Evolutionary conservation across 495 filamentous ascomycete genomes (phyloP).

Genomic region (Neurospora sp.): DNA sequence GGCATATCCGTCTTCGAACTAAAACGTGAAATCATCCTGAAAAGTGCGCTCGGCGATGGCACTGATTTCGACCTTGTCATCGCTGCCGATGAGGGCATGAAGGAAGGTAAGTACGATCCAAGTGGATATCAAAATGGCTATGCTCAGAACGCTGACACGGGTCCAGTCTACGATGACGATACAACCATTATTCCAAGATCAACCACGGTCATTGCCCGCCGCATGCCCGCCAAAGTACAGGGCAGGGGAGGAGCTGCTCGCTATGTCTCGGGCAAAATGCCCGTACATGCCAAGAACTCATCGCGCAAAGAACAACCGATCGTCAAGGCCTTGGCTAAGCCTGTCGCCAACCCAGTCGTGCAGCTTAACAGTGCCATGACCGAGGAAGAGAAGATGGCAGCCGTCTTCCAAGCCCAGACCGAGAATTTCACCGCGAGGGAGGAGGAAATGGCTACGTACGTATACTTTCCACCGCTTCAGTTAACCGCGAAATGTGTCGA

Average conservation of each 20-base stretch:
- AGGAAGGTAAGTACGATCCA: conserved; percentile 61
- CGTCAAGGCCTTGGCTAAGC: conserved; percentile 43
- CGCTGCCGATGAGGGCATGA: conserved; percentile 71
- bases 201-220: conserved; percentile 82
- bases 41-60: conserved; percentile 87
- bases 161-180: conserved; percentile 87
- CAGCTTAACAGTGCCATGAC: conserved; percentile 65
- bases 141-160: not conserved
- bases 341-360: conserved; percentile 43
- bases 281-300: conserved; percentile 72
- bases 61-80: conserved; percentile 95
- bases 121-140: not conserved
- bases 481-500: not conserved
- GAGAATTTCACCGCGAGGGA: conserved; percentile 84
- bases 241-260: conserved; percentile 82
- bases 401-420: conserved; percentile 74
- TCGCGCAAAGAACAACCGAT: conserved; percentile 52
- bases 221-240: conserved; percentile 69
- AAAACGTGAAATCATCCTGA: conserved; percentile 94
- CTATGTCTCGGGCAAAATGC: conserved; percentile 97
- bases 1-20: conserved; percentile 97
- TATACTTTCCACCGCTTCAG: conserved; percentile 12
- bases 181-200: conserved; percentile 90
- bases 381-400: conserved; percentile 83
- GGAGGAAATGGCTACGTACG: conserved; percentile 86